Base-by-base conservation (phyloP, 345 rosid genomes). In the Acer negundo region DNA sequence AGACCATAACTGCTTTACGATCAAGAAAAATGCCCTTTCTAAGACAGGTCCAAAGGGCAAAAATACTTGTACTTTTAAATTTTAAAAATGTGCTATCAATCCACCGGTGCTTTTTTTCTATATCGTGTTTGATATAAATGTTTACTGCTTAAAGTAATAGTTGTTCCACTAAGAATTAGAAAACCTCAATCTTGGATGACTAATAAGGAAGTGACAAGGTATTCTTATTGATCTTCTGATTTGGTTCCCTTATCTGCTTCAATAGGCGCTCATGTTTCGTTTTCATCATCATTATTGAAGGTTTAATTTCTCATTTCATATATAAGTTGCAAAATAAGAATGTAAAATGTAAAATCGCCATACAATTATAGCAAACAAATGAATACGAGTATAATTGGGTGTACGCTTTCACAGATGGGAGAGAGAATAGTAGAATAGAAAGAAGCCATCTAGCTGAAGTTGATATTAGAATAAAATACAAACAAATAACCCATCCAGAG, bases 351-450 rank as follows among this genome's bases (percentile, higher is more conserved):
- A 40, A n/a, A 40, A 40, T 40, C 26, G 6, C 26, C 40, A 67
- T n/a, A 67, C 4, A 67, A n/a, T 58, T 15, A 58, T 58, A 58
- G 62, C 24, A 67, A 20, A 67, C 26, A 67, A 38, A 67, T 67
- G 23, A 23, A 38, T n/a, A 67, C 2, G 24, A 4, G 17, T 62
- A 16, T 62, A 6, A 13, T 24, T 22, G 66, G 16, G 2, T 26
- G 31, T 19, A 40, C n/a, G 7, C 13, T 40, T 10, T 42, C 7
- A 10, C 26, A 38, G 22, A 35, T n/a, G 49, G 10, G 51, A 38
- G 3, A 67, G 46, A 62, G 66, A 62, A 62, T 16, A 22, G 40
- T 24, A 23, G 66, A 24, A 11, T 23, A 13, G 66, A 62, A 62
- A 1, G 38, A 40, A 42, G 35, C 23, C 24, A 19, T 38, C 40